Percentiles rank a stretch among this genome's conserved stretches.
Conservation (phyloP, 2,329 filamentous ascomycete genomes). For the Alternaria ethzedia region DNA sequence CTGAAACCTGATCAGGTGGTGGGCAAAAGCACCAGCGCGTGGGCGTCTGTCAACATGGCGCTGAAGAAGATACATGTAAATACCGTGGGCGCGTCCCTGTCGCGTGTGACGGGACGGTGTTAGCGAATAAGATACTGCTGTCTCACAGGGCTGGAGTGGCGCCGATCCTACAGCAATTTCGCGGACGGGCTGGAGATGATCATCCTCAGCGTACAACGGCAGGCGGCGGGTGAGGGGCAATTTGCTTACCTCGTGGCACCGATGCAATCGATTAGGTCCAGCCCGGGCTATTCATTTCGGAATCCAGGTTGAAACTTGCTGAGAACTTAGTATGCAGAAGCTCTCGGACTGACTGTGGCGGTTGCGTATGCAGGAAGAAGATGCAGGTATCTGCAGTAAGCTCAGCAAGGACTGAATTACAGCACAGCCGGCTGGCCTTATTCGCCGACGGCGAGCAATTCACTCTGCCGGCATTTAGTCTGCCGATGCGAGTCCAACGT, state of each 20-base stretch:
- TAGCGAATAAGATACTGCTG: constrained; percentile 12
- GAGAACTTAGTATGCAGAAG: background rate
- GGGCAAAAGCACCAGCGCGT: background rate
- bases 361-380: background rate
- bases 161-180: constrained; percentile 32
- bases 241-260: constrained; percentile 2
- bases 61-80: background rate
- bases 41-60: constrained; percentile 6
- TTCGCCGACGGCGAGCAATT: background rate
- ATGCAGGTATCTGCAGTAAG: background rate
- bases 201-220: constrained; percentile 13
- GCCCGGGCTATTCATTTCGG: background rate
- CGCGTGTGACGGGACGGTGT: constrained; percentile 9
- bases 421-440: background rate
- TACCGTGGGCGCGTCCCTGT: constrained; percentile 8
- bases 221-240: constrained; percentile 6
- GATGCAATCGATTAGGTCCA: background rate
- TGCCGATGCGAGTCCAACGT: background rate
- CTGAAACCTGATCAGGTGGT: background rate
- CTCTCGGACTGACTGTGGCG: background rate
- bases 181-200: constrained; percentile 22
- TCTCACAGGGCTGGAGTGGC: constrained; percentile 22
- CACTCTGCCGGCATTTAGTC: background rate
- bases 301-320: background rate
- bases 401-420: background rate